phyloP scores from a whole-genome alignment of 2,329 filamentous ascomycete species.

The Aspergillus awamori region DNA sequence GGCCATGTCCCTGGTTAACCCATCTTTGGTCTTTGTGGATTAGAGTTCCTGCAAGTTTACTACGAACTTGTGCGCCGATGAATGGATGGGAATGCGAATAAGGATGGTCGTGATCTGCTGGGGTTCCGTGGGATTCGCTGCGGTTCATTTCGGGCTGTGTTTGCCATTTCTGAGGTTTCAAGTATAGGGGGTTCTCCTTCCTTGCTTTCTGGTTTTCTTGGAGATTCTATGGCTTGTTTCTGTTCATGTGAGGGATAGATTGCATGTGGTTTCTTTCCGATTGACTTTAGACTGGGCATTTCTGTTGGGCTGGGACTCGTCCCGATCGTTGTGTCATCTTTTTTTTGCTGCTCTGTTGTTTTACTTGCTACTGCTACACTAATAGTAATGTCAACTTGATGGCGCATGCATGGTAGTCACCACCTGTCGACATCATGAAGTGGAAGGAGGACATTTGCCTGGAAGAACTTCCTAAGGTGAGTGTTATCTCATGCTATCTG shows the following conservation, averaged over 20 bases:
- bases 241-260: not conserved
- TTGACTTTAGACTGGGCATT: not conserved
- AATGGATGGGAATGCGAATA: not conserved
- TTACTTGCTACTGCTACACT: not conserved
- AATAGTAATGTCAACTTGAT: not conserved
- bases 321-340: not conserved
- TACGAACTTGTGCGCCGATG: not conserved
- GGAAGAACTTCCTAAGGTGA: conserved; percentile 1
- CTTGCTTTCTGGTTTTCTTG: not conserved
- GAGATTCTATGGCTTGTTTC: too few relatives aligned
- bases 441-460: conserved; percentile 10
- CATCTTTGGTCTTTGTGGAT: not conserved
- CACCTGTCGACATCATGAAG: conserved; percentile 4
- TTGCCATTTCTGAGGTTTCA: not conserved
- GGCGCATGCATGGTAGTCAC: not conserved
- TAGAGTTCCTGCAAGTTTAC: not conserved
- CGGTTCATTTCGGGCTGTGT: not conserved
- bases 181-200: conserved; percentile 3
- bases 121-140: not conserved
- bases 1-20: not conserved
- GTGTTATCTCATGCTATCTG: not conserved
- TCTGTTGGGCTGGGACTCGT: not conserved
- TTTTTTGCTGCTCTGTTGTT: not conserved
- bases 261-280: not conserved
- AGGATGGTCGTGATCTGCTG: conserved; percentile 2